Evolutionary conservation across 495 filamentous ascomycete species (phyloP), one percentile per base, ranked within the genome.

Genomic region (Penicillium arizonense): DNA sequence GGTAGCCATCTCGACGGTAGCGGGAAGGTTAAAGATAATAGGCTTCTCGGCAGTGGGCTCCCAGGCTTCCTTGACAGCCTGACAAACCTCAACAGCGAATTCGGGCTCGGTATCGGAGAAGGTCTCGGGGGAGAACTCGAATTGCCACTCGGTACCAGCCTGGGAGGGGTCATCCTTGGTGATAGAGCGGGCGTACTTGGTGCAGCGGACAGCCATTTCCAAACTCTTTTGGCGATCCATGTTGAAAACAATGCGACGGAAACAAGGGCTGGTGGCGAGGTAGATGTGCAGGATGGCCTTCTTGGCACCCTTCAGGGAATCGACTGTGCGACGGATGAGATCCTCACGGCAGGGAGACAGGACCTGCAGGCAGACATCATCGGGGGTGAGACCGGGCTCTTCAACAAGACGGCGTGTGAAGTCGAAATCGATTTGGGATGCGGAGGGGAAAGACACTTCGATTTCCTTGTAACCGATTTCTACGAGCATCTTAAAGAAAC

Each of bases 221-320:
- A 95, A 68, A 63, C 83, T 87, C 75, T 97, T 74, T 52, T 92
- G 81, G 68, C 92, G 88, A 23, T 84, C 83, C 79, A 92, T 91
- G 47, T 83, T 83, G 72, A 98, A 97, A 20, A 97, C 86, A 46
- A 97, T 87, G 39, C 84, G 82, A 55, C 87, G 89, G 78, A 96
- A 97, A 69, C 91, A 96, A 59, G 88, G 87, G 72, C 89, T 94
- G 5, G 94, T 97, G 34, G 94, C 94, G 35, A 97, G 82, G 76
- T 98, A 98, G 51, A 98, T 86, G 78, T 97, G 94, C 56, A 98
- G 77, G 56, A 97, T 85, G n/a, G 90, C 94, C 72, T 95, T 97
- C 79, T 96, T 96, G 23, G 88, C 80, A 26, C 92, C 94, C 68
- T 84, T 87, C 41, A 98, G 72, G 50, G 91, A 93, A 36, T 96